phyloP scores from a whole-genome alignment of 345 rosid species.

The Sisymbrium irio region DNA sequence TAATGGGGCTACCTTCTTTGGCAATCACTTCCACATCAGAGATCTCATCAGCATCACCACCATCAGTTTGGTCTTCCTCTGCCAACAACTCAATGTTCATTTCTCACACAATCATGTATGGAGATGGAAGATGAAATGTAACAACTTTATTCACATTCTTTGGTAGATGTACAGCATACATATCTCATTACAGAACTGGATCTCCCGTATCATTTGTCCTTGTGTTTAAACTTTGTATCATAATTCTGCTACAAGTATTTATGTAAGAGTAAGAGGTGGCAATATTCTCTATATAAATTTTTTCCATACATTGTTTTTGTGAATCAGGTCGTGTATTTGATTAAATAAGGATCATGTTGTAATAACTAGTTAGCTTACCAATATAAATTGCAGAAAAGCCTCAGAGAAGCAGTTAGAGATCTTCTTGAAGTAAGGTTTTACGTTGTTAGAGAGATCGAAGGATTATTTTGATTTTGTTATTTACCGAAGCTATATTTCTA shows the following conservation, averaged over 20 bases:
- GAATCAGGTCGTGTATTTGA: neutral
- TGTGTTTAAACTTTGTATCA: neutral
- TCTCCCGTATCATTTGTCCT: neutral
- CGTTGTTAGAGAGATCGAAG: too few relatives aligned
- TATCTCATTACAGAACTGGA: neutral
- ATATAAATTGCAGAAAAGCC: too few relatives aligned
- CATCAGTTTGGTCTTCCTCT: conserved; percentile 15
- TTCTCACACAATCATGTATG: conserved; percentile 30
- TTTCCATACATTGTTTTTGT: neutral
- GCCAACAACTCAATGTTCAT: conserved; percentile 26
- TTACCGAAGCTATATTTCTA: too few relatives aligned
- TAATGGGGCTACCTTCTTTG: conserved; percentile 14
- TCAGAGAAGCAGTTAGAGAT: too few relatives aligned
- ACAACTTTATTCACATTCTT: neutral
- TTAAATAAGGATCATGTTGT: too few relatives aligned
- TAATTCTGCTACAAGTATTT: neutral
- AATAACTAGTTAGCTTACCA: too few relatives aligned
- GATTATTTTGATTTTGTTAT: too few relatives aligned
- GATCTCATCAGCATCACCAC: conserved; percentile 13
- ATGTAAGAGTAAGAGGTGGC: neutral
- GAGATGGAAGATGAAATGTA: conserved; percentile 31
- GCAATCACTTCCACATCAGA: conserved; percentile 1
- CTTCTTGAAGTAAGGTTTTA: too few relatives aligned
- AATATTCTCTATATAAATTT: neutral
- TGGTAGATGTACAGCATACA: neutral